These are phyloP conservation scores for Leishmania tropica DNA, from an alignment of 208 protist species.

Conservation along the genomic window DNA sequence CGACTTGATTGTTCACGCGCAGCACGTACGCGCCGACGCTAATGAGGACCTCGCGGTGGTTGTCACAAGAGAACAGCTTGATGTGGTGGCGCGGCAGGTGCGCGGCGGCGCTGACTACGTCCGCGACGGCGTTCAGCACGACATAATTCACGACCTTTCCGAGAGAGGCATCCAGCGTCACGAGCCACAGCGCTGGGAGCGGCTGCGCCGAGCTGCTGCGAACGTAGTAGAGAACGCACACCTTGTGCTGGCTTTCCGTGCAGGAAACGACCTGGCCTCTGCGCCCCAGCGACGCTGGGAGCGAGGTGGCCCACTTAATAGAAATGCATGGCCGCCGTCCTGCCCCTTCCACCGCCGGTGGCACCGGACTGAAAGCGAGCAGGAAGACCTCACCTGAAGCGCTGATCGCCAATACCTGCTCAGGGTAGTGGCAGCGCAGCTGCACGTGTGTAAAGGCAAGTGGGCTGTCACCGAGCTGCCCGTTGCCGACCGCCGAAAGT, in stretches of 20 bases:
- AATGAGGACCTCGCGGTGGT: conserved; percentile 44
- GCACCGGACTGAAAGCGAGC: conserved; percentile 39
- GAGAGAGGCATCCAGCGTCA: conserved; percentile 46
- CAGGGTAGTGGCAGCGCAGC: conserved; percentile 44
- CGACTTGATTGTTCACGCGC: conserved; percentile 78
- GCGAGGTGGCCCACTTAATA: conserved; percentile 61
- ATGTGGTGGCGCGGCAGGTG: conserved; percentile 60
- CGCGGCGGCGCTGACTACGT: conserved; percentile 43
- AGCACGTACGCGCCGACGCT: conserved; percentile 61
- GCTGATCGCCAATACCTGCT: conserved; percentile 54
- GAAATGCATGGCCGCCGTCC: background rate
- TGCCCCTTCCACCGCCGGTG: background rate
- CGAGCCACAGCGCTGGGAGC: conserved; percentile 56
- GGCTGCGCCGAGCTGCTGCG: conserved; percentile 34
- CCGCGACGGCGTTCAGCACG: conserved; percentile 56
- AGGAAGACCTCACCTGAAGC: conserved; percentile 62
- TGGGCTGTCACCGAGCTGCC: conserved; percentile 4
- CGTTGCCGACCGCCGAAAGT: conserved; percentile 7
- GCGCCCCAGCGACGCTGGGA: conserved; percentile 48
- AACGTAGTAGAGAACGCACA: conserved; percentile 47
- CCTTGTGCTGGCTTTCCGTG: conserved; percentile 53
- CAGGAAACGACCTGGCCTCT: conserved; percentile 44
- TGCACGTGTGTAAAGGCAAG: conserved; percentile 55
- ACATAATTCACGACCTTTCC: conserved; percentile 66
- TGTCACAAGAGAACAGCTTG: conserved; percentile 55